Evolutionary conservation across 164 flowering plant species (phyloP), one percentile per base, ranked within the genome.

Genomic region (Warburgia ugandensis): DNA sequence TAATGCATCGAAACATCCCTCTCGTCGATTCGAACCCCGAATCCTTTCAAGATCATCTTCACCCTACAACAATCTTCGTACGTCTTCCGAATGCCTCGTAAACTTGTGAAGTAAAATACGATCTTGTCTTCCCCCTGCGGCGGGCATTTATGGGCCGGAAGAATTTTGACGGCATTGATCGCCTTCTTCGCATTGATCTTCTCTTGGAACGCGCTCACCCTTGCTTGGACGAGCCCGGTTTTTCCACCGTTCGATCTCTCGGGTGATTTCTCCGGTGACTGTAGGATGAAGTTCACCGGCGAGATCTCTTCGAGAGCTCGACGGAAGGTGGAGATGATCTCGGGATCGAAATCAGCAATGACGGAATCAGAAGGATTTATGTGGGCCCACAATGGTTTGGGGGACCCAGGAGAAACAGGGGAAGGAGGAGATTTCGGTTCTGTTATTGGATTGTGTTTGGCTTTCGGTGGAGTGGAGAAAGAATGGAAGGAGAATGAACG

Each of bases 1-100:
- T 75, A 70, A 65, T 94, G 86, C 97, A 94, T 79, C 0, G 97
- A 94, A 2, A 89, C 92, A 25, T 94, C 99, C 23, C 99, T 64
- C 61, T 94, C 99, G 45, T 94, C 99, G 1, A 86, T 65, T 6
- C 75, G 64, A 31, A 78, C 54, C 0, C 94, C 78, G 2, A 73
- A 23, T 25, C 89, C 77, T 52, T 77, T 82, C 11, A 94, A 38
- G 7, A 89, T 77, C 44, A 75, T 65, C 48, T 87, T 63, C 14
- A 77, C 94, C 32, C 68, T 37, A 52, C 91, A 80, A 30, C 92
- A 82, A 47, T 86, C 96, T 67, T 89, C 97, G 58, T 80, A 86
- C 9, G 99, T 94, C 66, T 80, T 94, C 56, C 99, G 63, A 30
- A 94, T 79, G 0, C 97, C 99, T 59, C 99, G 53, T 3, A 94